Conservation (phyloP, 495 filamentous ascomycete genomes). For the Penicillium alfredii region DNA sequence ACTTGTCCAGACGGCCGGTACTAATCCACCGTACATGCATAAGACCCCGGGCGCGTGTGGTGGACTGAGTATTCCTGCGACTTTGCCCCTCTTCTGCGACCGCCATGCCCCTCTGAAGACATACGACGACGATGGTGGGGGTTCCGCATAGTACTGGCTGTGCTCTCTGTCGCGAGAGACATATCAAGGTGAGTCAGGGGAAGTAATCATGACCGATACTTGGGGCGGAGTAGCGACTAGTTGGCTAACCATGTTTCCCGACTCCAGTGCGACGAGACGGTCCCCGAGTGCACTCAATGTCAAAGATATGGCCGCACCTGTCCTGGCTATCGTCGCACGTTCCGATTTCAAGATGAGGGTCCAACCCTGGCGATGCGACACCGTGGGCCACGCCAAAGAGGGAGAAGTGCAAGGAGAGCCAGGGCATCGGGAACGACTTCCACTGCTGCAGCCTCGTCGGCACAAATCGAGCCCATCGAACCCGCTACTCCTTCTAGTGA, state of each 20-base stretch:
- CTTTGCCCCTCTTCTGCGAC: too few species aligned
- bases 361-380: conserved; percentile 26
- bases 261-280: conserved; percentile 31
- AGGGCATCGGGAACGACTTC: too few species aligned
- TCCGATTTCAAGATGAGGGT: conserved; percentile 35
- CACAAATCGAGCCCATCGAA: conserved; percentile 6
- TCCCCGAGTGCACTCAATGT: conserved; percentile 32
- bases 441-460: conserved; percentile 3
- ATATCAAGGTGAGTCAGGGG: conserved; percentile 32
- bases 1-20: too few species aligned
- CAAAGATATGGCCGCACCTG: conserved; percentile 32
- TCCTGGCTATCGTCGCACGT: conserved; percentile 32
- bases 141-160: conserved; percentile 37
- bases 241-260: too few species aligned
- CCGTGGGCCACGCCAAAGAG: conserved; percentile 9
- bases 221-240: too few species aligned
- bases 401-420: conserved; percentile 4
- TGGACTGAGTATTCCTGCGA: too few species aligned
- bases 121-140: conserved; percentile 36
- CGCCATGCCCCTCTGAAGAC: too few species aligned
- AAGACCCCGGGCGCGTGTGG: too few species aligned
- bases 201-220: too few species aligned
- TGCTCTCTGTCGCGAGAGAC: conserved; percentile 31
- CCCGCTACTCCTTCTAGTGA: conserved; percentile 1
- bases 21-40: too few species aligned